Conservation (phyloP, 2,329 filamentous ascomycete species). For the Apiospora sp. region DNA sequence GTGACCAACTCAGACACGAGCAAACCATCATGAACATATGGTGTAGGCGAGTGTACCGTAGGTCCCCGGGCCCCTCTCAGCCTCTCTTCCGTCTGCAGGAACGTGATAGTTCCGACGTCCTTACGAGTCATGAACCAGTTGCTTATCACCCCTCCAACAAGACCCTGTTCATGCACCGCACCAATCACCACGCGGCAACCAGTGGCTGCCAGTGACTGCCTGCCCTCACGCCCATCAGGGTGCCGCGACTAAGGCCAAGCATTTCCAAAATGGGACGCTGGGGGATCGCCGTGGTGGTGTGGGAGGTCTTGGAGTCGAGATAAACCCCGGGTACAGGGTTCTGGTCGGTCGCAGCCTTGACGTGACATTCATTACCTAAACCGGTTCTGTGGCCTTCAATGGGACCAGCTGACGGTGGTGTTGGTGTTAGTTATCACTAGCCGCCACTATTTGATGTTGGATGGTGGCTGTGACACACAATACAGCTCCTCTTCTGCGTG, state of each 20-base stretch:
- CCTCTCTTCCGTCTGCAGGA: slow-evolving; percentile 17
- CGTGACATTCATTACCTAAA: slow-evolving; percentile 17
- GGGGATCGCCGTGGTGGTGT: slow-evolving; percentile 5
- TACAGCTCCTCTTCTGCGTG: not conserved
- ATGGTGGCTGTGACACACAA: not conserved
- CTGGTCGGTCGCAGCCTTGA: slow-evolving; percentile 9
- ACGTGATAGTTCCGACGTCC: slow-evolving; percentile 15
- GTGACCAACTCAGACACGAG: slow-evolving; percentile 5
- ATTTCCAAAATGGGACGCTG: slow-evolving; percentile 9
- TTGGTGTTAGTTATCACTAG: not conserved
- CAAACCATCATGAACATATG: not conserved
- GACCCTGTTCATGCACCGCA: not conserved
- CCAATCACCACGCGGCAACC: not conserved
- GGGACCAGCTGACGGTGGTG: slow-evolving; percentile 1
- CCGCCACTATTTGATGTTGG: not conserved
- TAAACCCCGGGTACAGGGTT: slow-evolving; percentile 20
- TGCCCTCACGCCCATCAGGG: not conserved
- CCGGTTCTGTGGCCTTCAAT: not conserved
- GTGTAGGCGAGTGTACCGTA: slow-evolving; percentile 8
- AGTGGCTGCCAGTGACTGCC: not conserved
- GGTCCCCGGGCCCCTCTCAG: slow-evolving; percentile 6
- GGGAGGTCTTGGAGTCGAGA: slow-evolving; percentile 7
- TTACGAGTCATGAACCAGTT: slow-evolving; percentile 10
- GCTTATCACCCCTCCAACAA: slow-evolving; percentile 16
- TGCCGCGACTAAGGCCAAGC: slow-evolving; percentile 13